Evolutionary conservation across 1,284 basidiomycete genomes (phyloP).

Genomic region (Boletus calvinii): DNA sequence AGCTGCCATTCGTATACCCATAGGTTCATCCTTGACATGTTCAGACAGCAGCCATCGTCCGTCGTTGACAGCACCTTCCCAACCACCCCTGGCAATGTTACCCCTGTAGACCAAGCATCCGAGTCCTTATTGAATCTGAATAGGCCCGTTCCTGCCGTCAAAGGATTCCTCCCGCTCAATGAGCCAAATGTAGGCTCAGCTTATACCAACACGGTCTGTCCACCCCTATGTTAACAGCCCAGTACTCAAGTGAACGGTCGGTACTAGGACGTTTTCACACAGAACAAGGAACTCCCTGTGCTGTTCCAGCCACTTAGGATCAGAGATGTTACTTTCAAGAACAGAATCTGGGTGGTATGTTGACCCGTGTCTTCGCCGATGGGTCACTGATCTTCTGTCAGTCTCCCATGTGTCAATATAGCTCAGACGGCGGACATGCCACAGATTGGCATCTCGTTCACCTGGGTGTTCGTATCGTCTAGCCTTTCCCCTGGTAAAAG

Average conservation of each 20-base stretch:
- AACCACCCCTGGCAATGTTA: background rate
- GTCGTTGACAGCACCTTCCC: background rate
- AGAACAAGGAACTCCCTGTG: conserved; percentile 49
- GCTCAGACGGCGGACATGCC: conserved; percentile 65
- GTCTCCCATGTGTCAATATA: conserved; percentile 83
- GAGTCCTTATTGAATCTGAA: conserved; percentile 45
- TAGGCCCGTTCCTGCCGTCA: conserved; percentile 45
- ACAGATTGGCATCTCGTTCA: conserved; percentile 84
- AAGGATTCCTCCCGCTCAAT: conserved; percentile 62
- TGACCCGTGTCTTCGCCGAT: background rate
- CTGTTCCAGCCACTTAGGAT: conserved; percentile 72
- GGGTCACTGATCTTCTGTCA: conserved; percentile 24
- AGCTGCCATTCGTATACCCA: background rate
- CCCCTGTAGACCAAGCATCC: conserved; percentile 1
- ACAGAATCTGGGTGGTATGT: conserved; percentile 62
- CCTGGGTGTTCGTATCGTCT: conserved; percentile 48
- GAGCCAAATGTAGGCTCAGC: conserved; percentile 58
- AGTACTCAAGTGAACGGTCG: background rate
- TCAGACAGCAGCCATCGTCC: background rate
- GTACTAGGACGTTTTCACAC: conserved; percentile 41
- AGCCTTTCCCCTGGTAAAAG: background rate
- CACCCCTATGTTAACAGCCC: background rate
- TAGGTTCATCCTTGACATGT: conserved; percentile 1
- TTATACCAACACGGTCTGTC: conserved; percentile 37
- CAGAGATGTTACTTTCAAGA: conserved; percentile 65